Evolutionary conservation across 306 rosid genomes (phyloP).

Genomic region (Acacia confusa): DNA sequence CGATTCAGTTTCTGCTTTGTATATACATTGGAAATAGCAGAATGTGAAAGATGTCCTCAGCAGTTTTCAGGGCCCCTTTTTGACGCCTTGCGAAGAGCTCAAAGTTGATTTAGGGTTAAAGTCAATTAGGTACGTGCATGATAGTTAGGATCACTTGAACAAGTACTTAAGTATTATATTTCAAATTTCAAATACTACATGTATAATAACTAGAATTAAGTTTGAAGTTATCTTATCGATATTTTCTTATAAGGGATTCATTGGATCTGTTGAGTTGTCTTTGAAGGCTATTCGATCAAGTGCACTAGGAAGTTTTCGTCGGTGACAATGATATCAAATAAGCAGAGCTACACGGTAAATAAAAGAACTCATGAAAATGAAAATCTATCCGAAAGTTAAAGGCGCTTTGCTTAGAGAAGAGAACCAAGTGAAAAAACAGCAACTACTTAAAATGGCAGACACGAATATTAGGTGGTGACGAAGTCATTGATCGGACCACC

Average conservation of each 20-base stretch:
- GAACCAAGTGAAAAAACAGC: not conserved
- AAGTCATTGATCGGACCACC: slow-evolving; percentile 30
- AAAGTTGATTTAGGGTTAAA: not conserved
- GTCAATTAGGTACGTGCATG: not conserved
- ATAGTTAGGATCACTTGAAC: not conserved
- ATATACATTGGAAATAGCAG: not conserved
- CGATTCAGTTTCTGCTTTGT: not conserved
- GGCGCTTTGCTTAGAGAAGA: not conserved
- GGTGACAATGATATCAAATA: not conserved
- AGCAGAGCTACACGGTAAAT: not conserved
- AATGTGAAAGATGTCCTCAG: not conserved
- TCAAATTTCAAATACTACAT: not conserved
- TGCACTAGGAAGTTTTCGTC: not conserved
- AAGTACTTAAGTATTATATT: not conserved
- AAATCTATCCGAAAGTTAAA: not conserved
- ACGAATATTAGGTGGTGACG: not conserved
- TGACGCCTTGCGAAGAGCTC: not conserved
- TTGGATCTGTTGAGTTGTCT: not conserved
- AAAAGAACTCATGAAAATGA: not conserved
- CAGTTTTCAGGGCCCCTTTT: not conserved
- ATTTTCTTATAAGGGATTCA: not conserved
- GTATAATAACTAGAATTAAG: not conserved
- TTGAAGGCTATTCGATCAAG: not conserved
- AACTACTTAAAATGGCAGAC: not conserved
- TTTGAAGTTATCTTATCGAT: not conserved